Conservation (phyloP, 2,329 filamentous ascomycete species). For the Myriosclerotinia duriaeana region DNA sequence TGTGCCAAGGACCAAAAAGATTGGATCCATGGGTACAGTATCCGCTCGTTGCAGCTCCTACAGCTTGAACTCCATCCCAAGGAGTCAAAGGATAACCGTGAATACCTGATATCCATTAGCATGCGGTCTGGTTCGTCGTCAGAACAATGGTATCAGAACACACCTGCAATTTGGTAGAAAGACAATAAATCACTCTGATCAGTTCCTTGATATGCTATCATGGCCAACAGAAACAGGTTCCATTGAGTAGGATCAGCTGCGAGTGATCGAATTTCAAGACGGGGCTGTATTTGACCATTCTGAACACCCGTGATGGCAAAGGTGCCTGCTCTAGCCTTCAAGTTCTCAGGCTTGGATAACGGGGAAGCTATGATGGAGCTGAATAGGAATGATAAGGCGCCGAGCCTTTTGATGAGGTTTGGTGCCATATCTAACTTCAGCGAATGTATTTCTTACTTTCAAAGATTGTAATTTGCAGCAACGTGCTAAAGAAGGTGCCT, state of each 20-base stretch:
- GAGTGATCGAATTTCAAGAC: conserved; percentile 68
- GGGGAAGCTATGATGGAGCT: conserved; percentile 14
- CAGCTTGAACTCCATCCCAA: conserved; percentile 18
- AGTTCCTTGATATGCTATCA: conserved; percentile 65
- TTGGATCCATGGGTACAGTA: conserved; percentile 74
- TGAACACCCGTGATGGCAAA: conserved; percentile 21
- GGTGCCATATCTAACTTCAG: neutral
- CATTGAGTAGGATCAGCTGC: conserved; percentile 59
- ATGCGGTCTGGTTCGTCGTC: neutral
- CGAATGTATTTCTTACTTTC: neutral
- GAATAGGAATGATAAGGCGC: neutral
- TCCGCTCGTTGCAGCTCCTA: conserved; percentile 65
- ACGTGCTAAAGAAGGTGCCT: neutral
- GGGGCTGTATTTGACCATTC: conserved; percentile 39
- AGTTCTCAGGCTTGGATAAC: neutral
- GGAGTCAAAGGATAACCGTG: conserved; percentile 40
- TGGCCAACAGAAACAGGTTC: conserved; percentile 73
- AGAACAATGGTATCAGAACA: neutral
- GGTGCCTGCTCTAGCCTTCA: conserved; percentile 10
- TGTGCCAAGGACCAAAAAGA: conserved; percentile 79
- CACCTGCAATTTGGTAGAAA: conserved; percentile 76
- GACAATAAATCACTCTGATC: conserved; percentile 65
- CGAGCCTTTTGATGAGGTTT: conserved; percentile 6
- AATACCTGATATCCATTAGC: conserved; percentile 15
- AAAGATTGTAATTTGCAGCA: neutral